Conservation (phyloP, 805 yeast species). For the Yarrowia sp. region DNA sequence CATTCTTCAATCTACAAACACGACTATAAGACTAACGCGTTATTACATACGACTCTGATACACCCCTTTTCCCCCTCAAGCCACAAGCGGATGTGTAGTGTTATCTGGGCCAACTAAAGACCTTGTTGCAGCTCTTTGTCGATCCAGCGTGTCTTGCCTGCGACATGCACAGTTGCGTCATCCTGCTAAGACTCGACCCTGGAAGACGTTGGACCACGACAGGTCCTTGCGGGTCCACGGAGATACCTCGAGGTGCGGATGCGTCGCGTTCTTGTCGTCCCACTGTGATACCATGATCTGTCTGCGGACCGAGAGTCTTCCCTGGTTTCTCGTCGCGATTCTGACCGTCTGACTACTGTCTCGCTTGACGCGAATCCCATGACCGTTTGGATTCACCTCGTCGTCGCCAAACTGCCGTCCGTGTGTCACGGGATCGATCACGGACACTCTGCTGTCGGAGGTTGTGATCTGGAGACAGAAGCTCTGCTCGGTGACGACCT, state of each 20-base stretch:
- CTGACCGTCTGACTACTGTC: not conserved
- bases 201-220: too few species aligned
- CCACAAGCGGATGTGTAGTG: too few species aligned
- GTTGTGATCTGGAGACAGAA: constrained; percentile 29
- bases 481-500: constrained; percentile 28
- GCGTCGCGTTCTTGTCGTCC: not conserved
- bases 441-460: not conserved
- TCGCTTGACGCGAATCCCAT: not conserved
- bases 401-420: not conserved
- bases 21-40: too few species aligned
- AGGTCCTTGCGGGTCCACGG: not conserved
- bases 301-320: not conserved
- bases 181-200: too few species aligned
- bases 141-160: too few species aligned
- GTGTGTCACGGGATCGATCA: constrained; percentile 8
- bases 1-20: too few species aligned
- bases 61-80: too few species aligned
- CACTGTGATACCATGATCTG: not conserved
- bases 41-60: too few species aligned
- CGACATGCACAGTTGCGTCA: too few species aligned
- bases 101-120: too few species aligned
- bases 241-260: not conserved
- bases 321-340: not conserved
- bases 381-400: constrained; percentile 9
- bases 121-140: too few species aligned